Percentiles rank a stretch among this genome's conserved stretches.
phyloP scores from a whole-genome alignment of 169 alveolate genomes.

The Blepharisma undulans region DNA sequence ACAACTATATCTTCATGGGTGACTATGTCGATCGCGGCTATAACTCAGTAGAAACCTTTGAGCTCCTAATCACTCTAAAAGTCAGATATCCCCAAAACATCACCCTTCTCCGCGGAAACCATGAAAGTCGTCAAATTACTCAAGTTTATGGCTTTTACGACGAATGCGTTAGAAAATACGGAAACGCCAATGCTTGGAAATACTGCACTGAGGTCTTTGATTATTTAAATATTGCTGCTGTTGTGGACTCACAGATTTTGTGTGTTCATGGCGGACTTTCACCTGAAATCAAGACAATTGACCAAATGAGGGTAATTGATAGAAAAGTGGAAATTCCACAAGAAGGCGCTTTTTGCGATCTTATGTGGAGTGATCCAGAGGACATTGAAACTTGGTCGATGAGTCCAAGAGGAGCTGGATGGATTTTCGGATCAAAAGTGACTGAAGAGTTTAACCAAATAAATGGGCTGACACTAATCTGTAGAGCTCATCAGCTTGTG shows the following conservation, averaged over 20 bases:
- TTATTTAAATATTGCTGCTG: slow-evolving; percentile 77
- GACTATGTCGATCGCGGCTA: slow-evolving; percentile 86
- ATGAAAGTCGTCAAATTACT: slow-evolving; percentile 81
- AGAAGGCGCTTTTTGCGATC: slow-evolving; percentile 85
- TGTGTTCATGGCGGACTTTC: slow-evolving; percentile 88
- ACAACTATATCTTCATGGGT: slow-evolving; percentile 84
- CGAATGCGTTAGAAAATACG: slow-evolving; percentile 80
- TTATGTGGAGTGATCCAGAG: slow-evolving; percentile 89
- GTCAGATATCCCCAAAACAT: slow-evolving; percentile 76
- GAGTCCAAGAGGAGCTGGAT: slow-evolving; percentile 86
- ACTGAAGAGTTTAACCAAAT: slow-evolving; percentile 78
- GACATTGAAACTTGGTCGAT: slow-evolving; percentile 83
- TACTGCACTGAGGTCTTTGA: slow-evolving; percentile 83
- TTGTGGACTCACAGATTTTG: slow-evolving; percentile 78
- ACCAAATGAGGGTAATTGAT: slow-evolving; percentile 76
- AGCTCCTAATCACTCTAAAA: slow-evolving; percentile 75
- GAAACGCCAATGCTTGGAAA: slow-evolving; percentile 82
- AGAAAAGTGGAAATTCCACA: slow-evolving; percentile 86
- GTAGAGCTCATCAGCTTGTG: slow-evolving; percentile 84
- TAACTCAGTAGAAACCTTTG: slow-evolving; percentile 82
- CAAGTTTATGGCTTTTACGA: slow-evolving; percentile 86
- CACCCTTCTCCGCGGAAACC: slow-evolving; percentile 84
- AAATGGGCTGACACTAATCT: slow-evolving; percentile 73
- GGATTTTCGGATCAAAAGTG: slow-evolving; percentile 82
- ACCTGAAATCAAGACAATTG: slow-evolving; percentile 84